Percentiles rank a stretch among this genome's conserved stretches.
Evolutionary conservation across 1,139 yeast genomes (phyloP).

Genomic region (Zygoascus sp.): DNA sequence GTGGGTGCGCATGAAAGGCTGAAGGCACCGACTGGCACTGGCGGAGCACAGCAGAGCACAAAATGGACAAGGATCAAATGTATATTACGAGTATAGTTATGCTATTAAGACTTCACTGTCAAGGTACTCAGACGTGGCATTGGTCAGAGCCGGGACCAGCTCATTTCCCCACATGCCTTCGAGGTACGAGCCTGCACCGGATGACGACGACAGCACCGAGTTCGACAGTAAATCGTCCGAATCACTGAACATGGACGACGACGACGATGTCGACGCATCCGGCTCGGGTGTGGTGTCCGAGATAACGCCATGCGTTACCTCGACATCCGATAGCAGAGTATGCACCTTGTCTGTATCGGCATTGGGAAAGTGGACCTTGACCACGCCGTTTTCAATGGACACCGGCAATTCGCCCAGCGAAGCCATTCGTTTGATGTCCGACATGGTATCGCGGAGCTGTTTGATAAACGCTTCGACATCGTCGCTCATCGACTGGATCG

Average conservation of each 20-base stretch:
- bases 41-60: too few species aligned
- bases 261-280: conserved; percentile 15
- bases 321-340: conserved; percentile 31
- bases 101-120: conserved; percentile 7
- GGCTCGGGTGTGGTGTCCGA: conserved; percentile 10
- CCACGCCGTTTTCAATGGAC: conserved; percentile 29
- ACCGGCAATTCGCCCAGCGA: conserved; percentile 37
- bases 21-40: too few species aligned
- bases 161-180: conserved; percentile 4
- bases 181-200: background rate
- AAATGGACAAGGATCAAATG: background rate
- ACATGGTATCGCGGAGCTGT: conserved; percentile 23
- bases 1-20: too few species aligned
- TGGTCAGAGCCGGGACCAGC: conserved; percentile 9
- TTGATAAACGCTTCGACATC: conserved; percentile 28
- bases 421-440: conserved; percentile 31
- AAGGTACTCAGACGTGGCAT: conserved; percentile 7
- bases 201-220: conserved; percentile 9
- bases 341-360: conserved; percentile 34
- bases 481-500: conserved; percentile 19
- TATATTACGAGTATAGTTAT: background rate
- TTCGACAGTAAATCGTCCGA: conserved; percentile 6
- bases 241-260: conserved; percentile 9
- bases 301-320: conserved; percentile 32
- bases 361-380: conserved; percentile 39